These are phyloP conservation scores for Cephalotrichum gorgonifer DNA, from an alignment of 2,329 filamentous ascomycete species.

Conservation along the genomic window DNA sequence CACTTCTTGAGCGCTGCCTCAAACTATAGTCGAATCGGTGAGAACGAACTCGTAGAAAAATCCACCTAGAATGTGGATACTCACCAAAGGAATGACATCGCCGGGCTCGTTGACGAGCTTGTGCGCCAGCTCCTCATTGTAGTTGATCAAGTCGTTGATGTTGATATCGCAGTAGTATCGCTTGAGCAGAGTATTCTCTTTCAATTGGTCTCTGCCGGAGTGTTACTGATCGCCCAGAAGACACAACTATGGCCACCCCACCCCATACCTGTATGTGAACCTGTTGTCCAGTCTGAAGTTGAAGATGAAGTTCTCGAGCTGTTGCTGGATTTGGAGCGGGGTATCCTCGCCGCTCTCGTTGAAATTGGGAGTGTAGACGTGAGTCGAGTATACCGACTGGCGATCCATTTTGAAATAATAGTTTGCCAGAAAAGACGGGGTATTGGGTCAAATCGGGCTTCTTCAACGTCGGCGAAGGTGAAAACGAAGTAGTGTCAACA, in stretches of 20 bases:
- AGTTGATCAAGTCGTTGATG: conserved; percentile 89
- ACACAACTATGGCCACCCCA: background rate
- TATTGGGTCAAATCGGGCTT: background rate
- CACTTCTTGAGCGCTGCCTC: conserved; percentile 83
- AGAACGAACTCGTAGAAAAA: background rate
- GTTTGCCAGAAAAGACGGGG: background rate
- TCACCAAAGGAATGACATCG: conserved; percentile 82
- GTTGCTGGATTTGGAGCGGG: conserved; percentile 61
- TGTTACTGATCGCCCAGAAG: background rate
- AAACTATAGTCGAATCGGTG: conserved; percentile 51
- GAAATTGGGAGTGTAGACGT: conserved; percentile 61
- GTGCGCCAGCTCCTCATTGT: conserved; percentile 90
- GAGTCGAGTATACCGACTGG: conserved; percentile 76
- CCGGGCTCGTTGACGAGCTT: conserved; percentile 80
- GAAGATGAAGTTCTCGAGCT: conserved; percentile 83
- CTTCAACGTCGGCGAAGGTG: background rate
- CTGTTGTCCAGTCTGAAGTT: conserved; percentile 89
- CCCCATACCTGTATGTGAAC: conserved; percentile 77
- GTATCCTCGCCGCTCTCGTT: conserved; percentile 58
- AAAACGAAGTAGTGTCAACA: background rate
- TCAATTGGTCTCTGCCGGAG: conserved; percentile 69
- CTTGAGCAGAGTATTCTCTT: conserved; percentile 88
- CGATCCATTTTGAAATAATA: conserved; percentile 58
- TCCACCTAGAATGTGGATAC: background rate
- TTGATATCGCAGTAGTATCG: conserved; percentile 96